A percentile compares a stretch with the other conserved stretches of the same genome.
phyloP scores from a whole-genome alignment of 148 eudicot species.

The Nepenthes gracilis region DNA sequence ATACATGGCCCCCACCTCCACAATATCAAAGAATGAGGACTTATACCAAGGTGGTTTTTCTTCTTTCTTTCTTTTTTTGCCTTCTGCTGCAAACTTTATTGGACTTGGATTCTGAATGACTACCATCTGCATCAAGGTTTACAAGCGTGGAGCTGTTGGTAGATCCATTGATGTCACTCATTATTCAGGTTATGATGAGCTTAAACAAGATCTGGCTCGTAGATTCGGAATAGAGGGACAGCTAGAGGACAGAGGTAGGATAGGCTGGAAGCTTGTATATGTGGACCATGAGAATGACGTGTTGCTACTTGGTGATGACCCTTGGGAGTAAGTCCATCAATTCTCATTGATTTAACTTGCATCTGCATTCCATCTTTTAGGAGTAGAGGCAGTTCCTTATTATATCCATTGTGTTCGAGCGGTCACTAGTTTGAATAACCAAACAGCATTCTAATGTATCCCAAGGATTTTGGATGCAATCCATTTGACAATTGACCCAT shows the following conservation, averaged over 20 bases:
- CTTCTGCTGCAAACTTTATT: not conserved
- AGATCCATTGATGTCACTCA: slow-evolving; percentile 86
- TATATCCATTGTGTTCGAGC: no score
- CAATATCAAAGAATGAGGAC: slow-evolving; percentile 81
- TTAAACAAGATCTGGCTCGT: slow-evolving; percentile 88
- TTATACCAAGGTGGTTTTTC: slow-evolving; percentile 62
- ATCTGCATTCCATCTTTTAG: not conserved
- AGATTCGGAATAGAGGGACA: slow-evolving; percentile 97
- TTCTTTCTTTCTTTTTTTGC: not conserved
- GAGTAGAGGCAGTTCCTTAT: not conserved
- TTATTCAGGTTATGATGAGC: slow-evolving; percentile 83
- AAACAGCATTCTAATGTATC: no score
- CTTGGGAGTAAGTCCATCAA: slow-evolving; percentile 87
- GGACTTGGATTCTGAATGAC: slow-evolving; percentile 5
- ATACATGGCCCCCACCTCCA: slow-evolving; percentile 66
- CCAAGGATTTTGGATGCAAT: no score
- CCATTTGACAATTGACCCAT: no score
- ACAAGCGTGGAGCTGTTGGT: slow-evolving; percentile 99
- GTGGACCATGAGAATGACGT: slow-evolving; percentile 91
- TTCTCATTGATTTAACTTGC: not conserved
- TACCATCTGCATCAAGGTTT: slow-evolving; percentile 41
- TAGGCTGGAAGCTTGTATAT: slow-evolving; percentile 96
- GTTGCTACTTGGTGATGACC: slow-evolving; percentile 92
- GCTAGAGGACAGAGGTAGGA: slow-evolving; percentile 77
- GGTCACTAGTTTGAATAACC: no score